Conservation (phyloP, 169 alveolate species). For the Cryptosporidium tyzzeri region DNA sequence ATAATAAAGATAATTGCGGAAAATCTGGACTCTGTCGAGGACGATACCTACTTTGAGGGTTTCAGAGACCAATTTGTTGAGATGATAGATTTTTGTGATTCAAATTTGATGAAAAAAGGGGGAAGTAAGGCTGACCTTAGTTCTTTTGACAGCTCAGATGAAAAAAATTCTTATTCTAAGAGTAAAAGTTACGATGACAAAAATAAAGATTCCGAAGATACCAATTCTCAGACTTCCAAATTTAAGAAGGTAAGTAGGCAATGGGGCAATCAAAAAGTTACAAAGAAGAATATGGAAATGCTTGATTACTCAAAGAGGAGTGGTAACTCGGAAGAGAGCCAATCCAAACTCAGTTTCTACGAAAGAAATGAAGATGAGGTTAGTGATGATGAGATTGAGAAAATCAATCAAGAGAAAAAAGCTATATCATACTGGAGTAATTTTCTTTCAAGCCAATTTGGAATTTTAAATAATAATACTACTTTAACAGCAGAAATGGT, state of each 20-base stretch:
- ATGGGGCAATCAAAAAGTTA: constrained; percentile 74
- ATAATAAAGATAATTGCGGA: constrained; percentile 9
- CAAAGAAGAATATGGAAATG: constrained; percentile 75
- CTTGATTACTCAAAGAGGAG: constrained; percentile 69
- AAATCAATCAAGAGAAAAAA: constrained; percentile 79
- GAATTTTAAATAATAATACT: constrained; percentile 87
- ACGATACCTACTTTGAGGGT: constrained; percentile 14
- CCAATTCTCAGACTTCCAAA: neutral
- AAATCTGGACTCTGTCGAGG: constrained; percentile 27
- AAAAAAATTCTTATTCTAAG: neutral
- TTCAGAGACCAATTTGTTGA: constrained; percentile 15
- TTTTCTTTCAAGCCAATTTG: constrained; percentile 84
- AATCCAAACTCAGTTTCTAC: constrained; percentile 40
- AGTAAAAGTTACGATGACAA: neutral
- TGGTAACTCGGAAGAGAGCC: constrained; percentile 19
- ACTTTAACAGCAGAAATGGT: constrained; percentile 88
- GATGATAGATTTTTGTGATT: constrained; percentile 55
- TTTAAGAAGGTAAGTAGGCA: constrained; percentile 38
- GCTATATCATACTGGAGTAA: constrained; percentile 85
- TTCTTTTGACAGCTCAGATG: neutral
- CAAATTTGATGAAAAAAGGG: constrained; percentile 27
- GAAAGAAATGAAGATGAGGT: constrained; percentile 79
- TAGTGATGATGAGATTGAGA: constrained; percentile 77
- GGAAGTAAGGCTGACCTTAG: neutral
- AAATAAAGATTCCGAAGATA: neutral